Base-by-base conservation (phyloP, 495 filamentous ascomycete genomes). In the Penicillium cinerascens region DNA sequence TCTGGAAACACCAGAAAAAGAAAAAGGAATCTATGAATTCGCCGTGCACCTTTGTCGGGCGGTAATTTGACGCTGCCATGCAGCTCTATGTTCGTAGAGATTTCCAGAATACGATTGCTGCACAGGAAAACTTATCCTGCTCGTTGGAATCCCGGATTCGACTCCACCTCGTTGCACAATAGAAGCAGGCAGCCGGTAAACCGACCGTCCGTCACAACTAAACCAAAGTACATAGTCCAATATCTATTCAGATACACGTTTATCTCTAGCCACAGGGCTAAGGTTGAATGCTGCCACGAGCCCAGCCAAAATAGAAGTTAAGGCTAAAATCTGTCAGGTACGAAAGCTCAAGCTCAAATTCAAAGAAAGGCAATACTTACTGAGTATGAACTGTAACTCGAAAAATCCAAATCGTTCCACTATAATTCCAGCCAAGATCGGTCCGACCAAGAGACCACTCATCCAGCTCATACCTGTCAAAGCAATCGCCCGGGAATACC, bases 401-500 rank as follows among this genome's bases (percentile, higher is more conserved):
- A 59, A 63, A 54, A 71, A 77, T 2, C 67, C 72, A 27, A 72
- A 59, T 4, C 27, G 18, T 47, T 72, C 63, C 0, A 63, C 58
- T 8, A 77, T 26, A 10, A 57, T 50, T 1, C 69, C 70, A 1
- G 70, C 61, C 27, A 76, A 29, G 16, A 74, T 42, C 0, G 74
- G 74, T 1, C 72, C 72, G 7, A 60, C 44, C 11, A 74, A 54
- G 6, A 63, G 51, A 0, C 74, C 74, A 15, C 49, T 41, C 13
- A 65, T 70, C 51, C 63, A 75, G 20, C 59, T 66, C 49, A 76
- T 61, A 26, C 61, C 67, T 23, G 66, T 64, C 16, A 76, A 38
- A 1, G 71, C 59, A 37, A 70, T 55, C 13, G 67, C 72, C 26
- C 69, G 66, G 7, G 74, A 72, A 22, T 70, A 71, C 1, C 69